Base-by-base conservation (phyloP, 345 rosid species). In the Erysimum cheiranthoides region DNA sequence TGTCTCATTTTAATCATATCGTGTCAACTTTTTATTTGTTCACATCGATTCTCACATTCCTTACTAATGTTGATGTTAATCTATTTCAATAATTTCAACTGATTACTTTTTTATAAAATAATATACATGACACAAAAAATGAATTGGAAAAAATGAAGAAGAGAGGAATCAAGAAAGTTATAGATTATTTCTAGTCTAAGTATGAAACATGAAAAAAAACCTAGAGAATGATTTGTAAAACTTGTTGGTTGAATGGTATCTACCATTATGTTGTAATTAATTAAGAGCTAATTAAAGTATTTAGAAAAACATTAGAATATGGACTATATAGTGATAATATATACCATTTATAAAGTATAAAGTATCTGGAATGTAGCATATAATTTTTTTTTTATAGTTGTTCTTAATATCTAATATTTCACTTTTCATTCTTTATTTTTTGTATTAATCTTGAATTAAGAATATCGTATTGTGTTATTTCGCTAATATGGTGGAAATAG, bases 31-130 rank as follows among this genome's bases (percentile, higher is more conserved):
- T 11, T 43, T 43, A 52, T 61, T 76, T 42, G 65, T 61, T 69
- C 21, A 50, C 66, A 16, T 60, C 63, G 10, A 66, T 58, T 66
- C 59, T 74, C 66, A 46, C 72, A 46, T 46, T 74, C 73, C 51
- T 50, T 36, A 57, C 60, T 18, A 45, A 49, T 57, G 49, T 14
- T 45, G 30, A 45, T 46, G 32, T 58, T 40, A n/a, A 16, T 73
- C 30, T 73, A 11, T 52, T 34, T 28, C 38, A 53, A 61, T 52
- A 73, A n/a, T 30, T 61, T 72, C 21, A 17, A 16, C 51, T 31
- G 63, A 14, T 53, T 57, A 73, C 3, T 61, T 38, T 39, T 62
- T 38, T 5, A n/a, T 2, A 34, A 16, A n/a, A 6, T 38, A 16
- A 21, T 47, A 63, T 16, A n/a, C 9, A 43, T 30, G 39, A 11